Evolutionary conservation across 2,329 filamentous ascomycete species (phyloP).

Genomic region (Aspergillus pseudoglaucus): DNA sequence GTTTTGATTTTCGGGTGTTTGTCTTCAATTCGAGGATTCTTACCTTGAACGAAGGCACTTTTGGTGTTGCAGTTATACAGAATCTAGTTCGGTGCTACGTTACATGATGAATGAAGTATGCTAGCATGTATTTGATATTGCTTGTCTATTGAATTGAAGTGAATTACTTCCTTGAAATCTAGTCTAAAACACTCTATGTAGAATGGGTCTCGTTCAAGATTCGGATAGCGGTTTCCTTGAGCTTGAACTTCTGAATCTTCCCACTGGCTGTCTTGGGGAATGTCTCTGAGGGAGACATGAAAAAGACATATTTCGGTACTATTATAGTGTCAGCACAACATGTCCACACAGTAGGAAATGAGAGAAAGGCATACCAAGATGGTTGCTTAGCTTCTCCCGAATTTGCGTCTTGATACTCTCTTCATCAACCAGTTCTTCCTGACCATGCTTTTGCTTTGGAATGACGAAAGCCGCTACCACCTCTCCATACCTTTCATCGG

Average conservation of each 20-base stretch:
- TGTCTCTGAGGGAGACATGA: constrained; percentile 52
- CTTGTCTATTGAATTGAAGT: background rate
- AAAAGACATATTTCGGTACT: constrained; percentile 88
- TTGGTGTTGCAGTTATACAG: background rate
- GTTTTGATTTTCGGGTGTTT: background rate
- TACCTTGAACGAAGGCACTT: background rate
- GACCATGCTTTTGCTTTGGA: constrained; percentile 21
- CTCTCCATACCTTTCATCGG: constrained; percentile 78
- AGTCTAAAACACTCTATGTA: background rate
- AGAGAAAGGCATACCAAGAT: constrained; percentile 49
- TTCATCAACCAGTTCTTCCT: constrained; percentile 16
- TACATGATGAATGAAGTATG: too few relatives aligned
- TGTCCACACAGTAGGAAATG: background rate
- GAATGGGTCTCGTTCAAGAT: constrained; percentile 33
- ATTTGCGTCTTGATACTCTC: constrained; percentile 68
- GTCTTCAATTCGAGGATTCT: too few relatives aligned
- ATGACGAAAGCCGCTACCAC: constrained; percentile 79
- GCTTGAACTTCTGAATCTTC: constrained; percentile 92
- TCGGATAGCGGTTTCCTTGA: constrained; percentile 60
- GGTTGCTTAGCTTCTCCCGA: constrained; percentile 59
- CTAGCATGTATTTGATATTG: background rate
- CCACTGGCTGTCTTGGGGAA: constrained; percentile 94
- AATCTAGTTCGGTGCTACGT: background rate
- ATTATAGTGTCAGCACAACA: background rate
- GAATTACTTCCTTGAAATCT: background rate